Base-by-base conservation (phyloP, 495 filamentous ascomycete species). In the Penicillium canescens region DNA sequence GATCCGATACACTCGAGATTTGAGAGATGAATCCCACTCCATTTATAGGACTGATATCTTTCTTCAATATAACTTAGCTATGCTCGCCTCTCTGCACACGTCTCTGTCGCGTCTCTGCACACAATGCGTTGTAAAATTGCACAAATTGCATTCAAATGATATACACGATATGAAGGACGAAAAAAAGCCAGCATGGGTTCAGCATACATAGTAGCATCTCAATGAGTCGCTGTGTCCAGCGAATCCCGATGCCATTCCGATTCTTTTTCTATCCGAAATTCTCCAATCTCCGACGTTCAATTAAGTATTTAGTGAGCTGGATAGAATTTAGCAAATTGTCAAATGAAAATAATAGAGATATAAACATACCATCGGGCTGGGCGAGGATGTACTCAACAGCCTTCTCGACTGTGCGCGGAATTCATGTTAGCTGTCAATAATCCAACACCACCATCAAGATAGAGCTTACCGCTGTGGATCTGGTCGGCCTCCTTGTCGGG, bases 401-500 rank as follows among this genome's bases (percentile, higher is more conserved):
- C 82, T 96, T 87, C 68, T 95, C 89, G 58, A 98, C 93, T 97
- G 63, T 75, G 57, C 38, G 18, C 42, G 60, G 38, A 34, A 50
- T 52, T 40, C 23, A 51, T 41, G 55, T 55, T 52, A 67, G 63
- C 39, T 51, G 31, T 28, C 28, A 24, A n/a, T 34, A 2, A 13
- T 37, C 8, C 35, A 42, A 33, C 16, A 13, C 24, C 9, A 14
- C 33, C 16, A 37, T 10, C 42, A 28, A 24, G 16, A 6, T 33
- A 47, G 16, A n/a, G 81, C 93, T 60, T 92, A 96, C 93, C 86
- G 69, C 91, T 96, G 82, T 93, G 90, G 72, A 98, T 96, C 58
- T 83, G 81, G 78, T 98, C 94, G 59, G 94, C 95, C 67, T 97
- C 93, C 82, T 97, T 98, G 76, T 98, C 94, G 59, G 94, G 95